These are phyloP conservation scores for Laguncularia racemosa DNA, from an alignment of 345 rosid species.

Conservation along the genomic window DNA sequence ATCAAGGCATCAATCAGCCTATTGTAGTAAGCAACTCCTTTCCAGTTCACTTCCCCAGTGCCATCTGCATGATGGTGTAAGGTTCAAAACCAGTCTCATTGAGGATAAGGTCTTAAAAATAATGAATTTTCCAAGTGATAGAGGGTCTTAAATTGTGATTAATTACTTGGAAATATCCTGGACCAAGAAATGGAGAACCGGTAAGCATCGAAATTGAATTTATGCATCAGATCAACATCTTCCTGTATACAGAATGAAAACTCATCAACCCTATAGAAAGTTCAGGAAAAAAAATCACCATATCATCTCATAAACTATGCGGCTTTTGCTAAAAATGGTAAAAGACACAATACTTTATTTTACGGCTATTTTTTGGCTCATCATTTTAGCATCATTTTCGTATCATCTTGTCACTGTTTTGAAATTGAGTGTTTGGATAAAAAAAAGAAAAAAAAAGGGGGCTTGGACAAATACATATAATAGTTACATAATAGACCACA, in stretches of 20 bases:
- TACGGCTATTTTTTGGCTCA: too few relatives aligned
- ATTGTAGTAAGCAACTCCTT: constrained; percentile 56
- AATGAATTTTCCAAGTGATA: background rate
- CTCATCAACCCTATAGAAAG: background rate
- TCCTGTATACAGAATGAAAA: constrained; percentile 17
- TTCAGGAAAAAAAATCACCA: background rate
- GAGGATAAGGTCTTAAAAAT: background rate
- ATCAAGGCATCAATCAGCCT: constrained; percentile 42
- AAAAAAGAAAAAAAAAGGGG: background rate
- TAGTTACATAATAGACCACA: too few relatives aligned
- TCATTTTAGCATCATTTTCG: too few relatives aligned
- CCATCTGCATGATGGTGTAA: constrained; percentile 30
- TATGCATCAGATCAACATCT: constrained; percentile 34
- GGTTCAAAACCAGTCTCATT: background rate
- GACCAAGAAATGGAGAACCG: constrained; percentile 58
- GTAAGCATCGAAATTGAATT: constrained; percentile 43
- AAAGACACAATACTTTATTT: too few relatives aligned
- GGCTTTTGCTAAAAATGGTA: too few relatives aligned
- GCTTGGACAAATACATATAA: too few relatives aligned
- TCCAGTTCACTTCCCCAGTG: constrained; percentile 42
- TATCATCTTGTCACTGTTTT: too few relatives aligned
- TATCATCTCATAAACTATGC: too few relatives aligned
- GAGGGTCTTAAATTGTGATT: background rate
- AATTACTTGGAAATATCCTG: constrained; percentile 44
- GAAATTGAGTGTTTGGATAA: too few relatives aligned